Evolutionary conservation across 1,284 basidiomycete species (phyloP).

Genomic region (Fomitopsis betulina): DNA sequence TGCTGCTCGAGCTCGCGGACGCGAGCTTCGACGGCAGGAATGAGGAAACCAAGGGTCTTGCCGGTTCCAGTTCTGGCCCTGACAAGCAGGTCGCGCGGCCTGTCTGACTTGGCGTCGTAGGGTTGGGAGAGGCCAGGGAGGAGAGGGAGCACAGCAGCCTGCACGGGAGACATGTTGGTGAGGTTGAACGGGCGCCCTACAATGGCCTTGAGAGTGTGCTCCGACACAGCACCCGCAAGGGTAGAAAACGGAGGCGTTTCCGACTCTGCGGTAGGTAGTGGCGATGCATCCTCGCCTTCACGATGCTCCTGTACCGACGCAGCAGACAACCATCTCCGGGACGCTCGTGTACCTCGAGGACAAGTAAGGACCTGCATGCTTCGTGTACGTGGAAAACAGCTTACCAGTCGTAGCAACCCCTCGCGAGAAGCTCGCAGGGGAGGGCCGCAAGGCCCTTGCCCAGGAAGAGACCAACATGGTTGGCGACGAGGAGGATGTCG

Average conservation of each 20-base stretch:
- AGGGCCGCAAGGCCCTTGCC: not conserved
- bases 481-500: not conserved
- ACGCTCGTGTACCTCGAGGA: not conserved
- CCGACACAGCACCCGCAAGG: constrained; percentile 38
- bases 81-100: constrained; percentile 64
- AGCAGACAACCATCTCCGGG: not conserved
- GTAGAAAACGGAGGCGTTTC: constrained; percentile 33
- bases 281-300: not conserved
- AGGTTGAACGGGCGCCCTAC: constrained; percentile 69
- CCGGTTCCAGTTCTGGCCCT: constrained; percentile 93
- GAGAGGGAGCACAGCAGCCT: constrained; percentile 73
- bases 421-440: not conserved
- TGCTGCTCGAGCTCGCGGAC: constrained; percentile 43
- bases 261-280: not conserved
- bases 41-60: constrained; percentile 88
- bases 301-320: not conserved
- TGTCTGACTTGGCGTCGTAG: constrained; percentile 30
- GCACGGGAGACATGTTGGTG: constrained; percentile 79
- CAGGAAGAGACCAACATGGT: not conserved
- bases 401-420: not conserved
- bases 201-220: constrained; percentile 59
- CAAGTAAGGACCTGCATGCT: not conserved
- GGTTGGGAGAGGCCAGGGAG: constrained; percentile 56
- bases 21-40: constrained; percentile 83
- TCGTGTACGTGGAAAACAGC: not conserved